Evolutionary conservation across 2,329 filamentous ascomycete genomes (phyloP), one percentile per base, ranked within the genome.

Genomic region (Furcasterigmium sp.): DNA sequence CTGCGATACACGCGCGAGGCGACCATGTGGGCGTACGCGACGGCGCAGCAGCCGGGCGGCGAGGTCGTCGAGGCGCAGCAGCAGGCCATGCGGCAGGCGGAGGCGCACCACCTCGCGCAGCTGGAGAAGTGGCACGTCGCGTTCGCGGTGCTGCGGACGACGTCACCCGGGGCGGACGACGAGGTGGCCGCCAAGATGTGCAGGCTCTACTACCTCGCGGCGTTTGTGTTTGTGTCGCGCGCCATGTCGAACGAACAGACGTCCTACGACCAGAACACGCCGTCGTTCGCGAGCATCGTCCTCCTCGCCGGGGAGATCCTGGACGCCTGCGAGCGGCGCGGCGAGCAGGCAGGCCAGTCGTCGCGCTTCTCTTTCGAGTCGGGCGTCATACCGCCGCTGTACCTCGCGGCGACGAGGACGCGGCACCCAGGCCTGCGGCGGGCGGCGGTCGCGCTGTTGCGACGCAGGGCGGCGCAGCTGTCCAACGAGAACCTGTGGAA

Each of bases 331-430:
- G 23, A 26, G 23, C 23, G 23, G 23, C 23, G 11, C 23, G 39
- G 38, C n/a, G 45, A 41, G 21, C 34, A 23, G 4, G 29, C 37
- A 7, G 44, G 49, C 15, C 40, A 50, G 48, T 37, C 25, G 17
- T 52, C 51, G n/a, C 26, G 38, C 4, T 72, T 72, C 28, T 61
- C 58, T 6, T 72, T 71, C 37, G 67, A 71, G 30, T 68, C 65
- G 11, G 65, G 68, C 17, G 42, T 70, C 1, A 57, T 71, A 20
- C 62, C 66, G 0, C 63, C 67, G 1, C 49, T 73, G 1, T 70
- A 68, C 49, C 72, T 65, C 48, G 61, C 64, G 7, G 60, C 56
- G 1, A 51, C 55, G 28, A 68, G 65, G 41, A 70, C 65, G 39
- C 58, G 68, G 2, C 68, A 70, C 44, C 73, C 62, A 0, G 51